Percentiles rank a stretch among this genome's conserved stretches.
phyloP scores from a whole-genome alignment of 2,329 filamentous ascomycete species.

The Pyrenochaeta sp. region DNA sequence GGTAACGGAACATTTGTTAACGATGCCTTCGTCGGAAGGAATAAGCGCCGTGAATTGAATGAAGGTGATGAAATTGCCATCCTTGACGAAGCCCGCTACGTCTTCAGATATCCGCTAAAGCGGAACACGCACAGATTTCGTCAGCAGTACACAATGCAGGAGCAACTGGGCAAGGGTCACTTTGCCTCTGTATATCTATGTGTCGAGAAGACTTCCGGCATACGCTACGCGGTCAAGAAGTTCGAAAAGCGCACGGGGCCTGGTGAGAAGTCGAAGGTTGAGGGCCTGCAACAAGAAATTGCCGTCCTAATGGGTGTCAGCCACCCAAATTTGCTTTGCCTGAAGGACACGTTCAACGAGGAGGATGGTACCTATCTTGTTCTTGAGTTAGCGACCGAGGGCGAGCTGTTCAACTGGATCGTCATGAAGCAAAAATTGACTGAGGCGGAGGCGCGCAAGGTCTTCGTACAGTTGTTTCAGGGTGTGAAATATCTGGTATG shows the following conservation, averaged over 20 bases:
- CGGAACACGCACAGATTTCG: slow-evolving; percentile 74
- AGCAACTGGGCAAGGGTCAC: slow-evolving; percentile 91
- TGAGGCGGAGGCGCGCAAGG: slow-evolving; percentile 82
- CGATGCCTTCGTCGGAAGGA: slow-evolving; percentile 87
- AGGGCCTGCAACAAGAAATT: slow-evolving; percentile 93
- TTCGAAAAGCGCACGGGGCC: slow-evolving; percentile 87
- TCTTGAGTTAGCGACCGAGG: slow-evolving; percentile 87
- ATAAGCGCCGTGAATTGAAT: slow-evolving; percentile 86
- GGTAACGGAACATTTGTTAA: slow-evolving; percentile 98
- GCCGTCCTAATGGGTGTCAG: slow-evolving; percentile 97
- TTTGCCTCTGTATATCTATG: slow-evolving; percentile 95
- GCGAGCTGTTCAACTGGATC: slow-evolving; percentile 95
- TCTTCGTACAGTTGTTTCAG: slow-evolving; percentile 91
- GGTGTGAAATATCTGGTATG: slow-evolving; percentile 93
- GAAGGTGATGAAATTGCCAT: slow-evolving; percentile 93
- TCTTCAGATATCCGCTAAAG: slow-evolving; percentile 81
- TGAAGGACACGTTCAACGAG: slow-evolving; percentile 96
- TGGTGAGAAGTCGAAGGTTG: slow-evolving; percentile 83
- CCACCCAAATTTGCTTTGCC: slow-evolving; percentile 88
- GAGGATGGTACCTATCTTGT: slow-evolving; percentile 89
- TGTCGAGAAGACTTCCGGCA: slow-evolving; percentile 82
- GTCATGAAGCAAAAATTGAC: slow-evolving; percentile 88
- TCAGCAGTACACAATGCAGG: slow-evolving; percentile 84
- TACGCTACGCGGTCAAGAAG: slow-evolving; percentile 89
- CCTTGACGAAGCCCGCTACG: slow-evolving; percentile 82